Base-by-base conservation (phyloP, 768 basidiomycete genomes). In the Trametes elegans region DNA sequence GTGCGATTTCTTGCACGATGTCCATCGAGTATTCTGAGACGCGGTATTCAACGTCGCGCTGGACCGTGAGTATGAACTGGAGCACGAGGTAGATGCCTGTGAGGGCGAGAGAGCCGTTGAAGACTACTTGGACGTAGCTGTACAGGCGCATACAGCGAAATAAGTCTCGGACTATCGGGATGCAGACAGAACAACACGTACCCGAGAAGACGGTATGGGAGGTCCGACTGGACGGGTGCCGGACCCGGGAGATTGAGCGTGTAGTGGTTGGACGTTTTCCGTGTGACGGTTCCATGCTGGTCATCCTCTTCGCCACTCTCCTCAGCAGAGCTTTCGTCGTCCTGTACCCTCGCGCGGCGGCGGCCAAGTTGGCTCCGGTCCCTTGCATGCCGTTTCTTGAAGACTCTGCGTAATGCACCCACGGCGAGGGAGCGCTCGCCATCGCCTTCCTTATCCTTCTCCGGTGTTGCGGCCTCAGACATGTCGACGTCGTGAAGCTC, bases 11-110 rank as follows among this genome's bases (percentile, higher is more conserved):
- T 71, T 94, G 90, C 35, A 96, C 82, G 55, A 97, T 88, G 62
- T 96, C 94, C 79, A 90, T 83, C 11, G 90, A 93, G 68, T 94
- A 88, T 69, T 94, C 93, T 9, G 84, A 78, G 60, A 97, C 85
- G 27, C 90, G 84, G 34, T 92, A 85, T 60, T 87, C 83, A 21
- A 99, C 93, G 67, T 99, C 96, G 49, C 83, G 80, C 63, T 93
- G 89, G 29, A 99, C 86, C 8, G 93, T 94, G 55, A 90, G 74
- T 65, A 98, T 86, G 72, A 95, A 93, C 67, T 89, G 86, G 42
- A 94, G 73, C 40, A 88, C 75, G 55, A 98, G 78, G 67, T 94
- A 97, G 58, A 99, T 73, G 65, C 91, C 88, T 43, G 95, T 74
- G 35, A 90, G 63, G 43, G 93, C 83, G 32, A 98, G 80, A 6